These are phyloP conservation scores for Euryodendron excelsum DNA, from an alignment of 148 eudicot genomes.

Conservation along the genomic window DNA sequence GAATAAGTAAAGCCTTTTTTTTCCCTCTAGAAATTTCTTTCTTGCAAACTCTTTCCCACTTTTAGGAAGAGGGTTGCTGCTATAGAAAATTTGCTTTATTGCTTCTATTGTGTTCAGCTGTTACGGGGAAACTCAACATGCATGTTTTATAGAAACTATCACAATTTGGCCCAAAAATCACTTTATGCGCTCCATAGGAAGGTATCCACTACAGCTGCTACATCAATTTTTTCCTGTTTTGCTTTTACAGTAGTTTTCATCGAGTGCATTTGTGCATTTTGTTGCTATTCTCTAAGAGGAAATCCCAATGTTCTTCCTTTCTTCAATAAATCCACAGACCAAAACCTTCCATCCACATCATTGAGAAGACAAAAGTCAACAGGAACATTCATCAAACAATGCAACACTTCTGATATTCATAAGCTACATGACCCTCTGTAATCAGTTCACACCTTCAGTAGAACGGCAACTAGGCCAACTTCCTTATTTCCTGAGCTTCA, in stretches of 20 bases:
- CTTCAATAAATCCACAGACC: not conserved
- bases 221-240: not conserved
- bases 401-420: not conserved
- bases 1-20: not conserved
- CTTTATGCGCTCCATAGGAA: too few species aligned
- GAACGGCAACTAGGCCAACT: not conserved
- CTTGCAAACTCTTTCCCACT: not conserved
- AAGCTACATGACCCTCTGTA: not conserved
- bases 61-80: too few species aligned
- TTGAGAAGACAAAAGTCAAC: not conserved
- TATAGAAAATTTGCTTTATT: too few species aligned
- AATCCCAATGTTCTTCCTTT: not conserved
- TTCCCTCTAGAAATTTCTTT: not conserved
- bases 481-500: too few species aligned
- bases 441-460: too few species aligned
- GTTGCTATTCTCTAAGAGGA: not conserved
- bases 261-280: not conserved
- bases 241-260: not conserved
- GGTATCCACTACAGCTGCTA: not conserved
- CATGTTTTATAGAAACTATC: too few species aligned
- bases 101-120: too few species aligned
- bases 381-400: not conserved
- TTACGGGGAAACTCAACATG: too few species aligned
- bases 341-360: not conserved
- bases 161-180: too few species aligned